Conservation (phyloP, 768 basidiomycete genomes). For the Rhizopogon rudus region DNA sequence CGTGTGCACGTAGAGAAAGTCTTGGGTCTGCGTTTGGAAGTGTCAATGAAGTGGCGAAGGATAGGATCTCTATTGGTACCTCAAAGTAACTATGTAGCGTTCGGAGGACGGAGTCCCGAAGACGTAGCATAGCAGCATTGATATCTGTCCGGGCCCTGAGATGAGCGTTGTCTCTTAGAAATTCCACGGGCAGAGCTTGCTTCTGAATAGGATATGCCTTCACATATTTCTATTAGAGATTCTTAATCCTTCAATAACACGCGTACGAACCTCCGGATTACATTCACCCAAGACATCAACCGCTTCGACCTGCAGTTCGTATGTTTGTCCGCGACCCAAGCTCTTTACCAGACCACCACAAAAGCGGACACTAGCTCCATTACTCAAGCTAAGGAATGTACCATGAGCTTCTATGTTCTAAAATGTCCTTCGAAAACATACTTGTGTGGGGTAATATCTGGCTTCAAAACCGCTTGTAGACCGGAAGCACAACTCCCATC, state of each 20-base stretch:
- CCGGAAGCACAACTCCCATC: constrained; percentile 74
- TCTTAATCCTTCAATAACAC: neutral
- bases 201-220: constrained; percentile 93
- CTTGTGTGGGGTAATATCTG: constrained; percentile 30
- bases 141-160: constrained; percentile 76
- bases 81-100: constrained; percentile 67
- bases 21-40: constrained; percentile 49
- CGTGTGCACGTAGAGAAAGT: constrained; percentile 74
- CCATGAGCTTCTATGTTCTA: neutral
- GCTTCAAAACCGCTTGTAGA: constrained; percentile 73
- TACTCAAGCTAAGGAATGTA: constrained; percentile 35
- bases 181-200: constrained; percentile 70
- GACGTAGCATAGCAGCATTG: constrained; percentile 69
- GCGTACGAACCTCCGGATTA: constrained; percentile 44
- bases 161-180: constrained; percentile 83
- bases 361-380: constrained; percentile 52
- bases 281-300: constrained; percentile 51
- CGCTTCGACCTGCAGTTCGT: constrained; percentile 46
- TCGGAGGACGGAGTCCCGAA: constrained; percentile 55
- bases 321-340: constrained; percentile 44
- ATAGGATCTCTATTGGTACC: constrained; percentile 32
- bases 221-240: constrained; percentile 15
- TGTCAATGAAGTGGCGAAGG: constrained; percentile 12
- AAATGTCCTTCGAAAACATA: constrained; percentile 14
- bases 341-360: constrained; percentile 42